Conservation (phyloP, 2,329 filamentous ascomycete genomes). For the Laburnicola sp. region DNA sequence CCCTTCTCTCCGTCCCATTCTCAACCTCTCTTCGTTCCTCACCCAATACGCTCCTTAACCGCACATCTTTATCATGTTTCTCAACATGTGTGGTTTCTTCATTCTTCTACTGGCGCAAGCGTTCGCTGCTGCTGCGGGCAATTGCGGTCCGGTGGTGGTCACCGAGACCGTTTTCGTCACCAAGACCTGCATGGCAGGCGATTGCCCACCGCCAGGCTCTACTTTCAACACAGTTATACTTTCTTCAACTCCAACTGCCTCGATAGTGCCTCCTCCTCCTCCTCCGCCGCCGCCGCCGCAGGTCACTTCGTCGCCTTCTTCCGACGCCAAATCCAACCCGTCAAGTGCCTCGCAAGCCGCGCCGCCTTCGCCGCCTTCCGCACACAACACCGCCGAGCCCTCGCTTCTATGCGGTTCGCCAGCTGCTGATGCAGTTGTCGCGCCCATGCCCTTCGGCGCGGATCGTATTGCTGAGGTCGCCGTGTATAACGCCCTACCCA, state of each 20-base stretch:
- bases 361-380: neutral
- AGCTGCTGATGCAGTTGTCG: neutral
- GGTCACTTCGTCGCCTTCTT: neutral
- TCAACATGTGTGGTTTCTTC: neutral
- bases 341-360: neutral
- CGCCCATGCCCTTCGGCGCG: conserved; percentile 3
- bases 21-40: neutral
- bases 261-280: too few species aligned
- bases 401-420: neutral
- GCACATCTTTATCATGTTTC: neutral
- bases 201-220: neutral
- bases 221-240: too few species aligned
- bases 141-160: conserved; percentile 11
- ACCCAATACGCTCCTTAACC: conserved; percentile 3
- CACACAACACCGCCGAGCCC: neutral
- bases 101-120: neutral
- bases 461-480: neutral
- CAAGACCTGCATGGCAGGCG: neutral
- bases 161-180: conserved; percentile 19
- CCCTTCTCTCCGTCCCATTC: neutral
- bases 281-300: too few species aligned
- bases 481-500: conserved; percentile 5
- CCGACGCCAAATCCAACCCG: neutral
- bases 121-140: neutral
- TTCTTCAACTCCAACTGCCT: neutral